Percentiles rank a stretch among this genome's conserved stretches.
phyloP scores from a whole-genome alignment of 768 basidiomycete species.

The Chalciporus sphaerocephalus region DNA sequence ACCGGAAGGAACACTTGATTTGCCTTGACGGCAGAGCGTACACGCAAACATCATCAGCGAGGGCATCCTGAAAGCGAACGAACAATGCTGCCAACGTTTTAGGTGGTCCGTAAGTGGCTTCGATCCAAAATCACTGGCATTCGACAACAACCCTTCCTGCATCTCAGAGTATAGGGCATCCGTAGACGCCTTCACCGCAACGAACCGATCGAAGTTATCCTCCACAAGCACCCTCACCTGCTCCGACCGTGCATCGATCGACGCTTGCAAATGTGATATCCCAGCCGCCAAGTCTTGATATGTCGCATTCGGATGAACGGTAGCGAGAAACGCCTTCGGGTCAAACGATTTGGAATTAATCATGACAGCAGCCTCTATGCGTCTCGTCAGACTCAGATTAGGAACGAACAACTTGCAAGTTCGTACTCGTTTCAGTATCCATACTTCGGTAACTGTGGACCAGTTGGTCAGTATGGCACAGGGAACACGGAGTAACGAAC shows the following conservation, averaged over 20 bases:
- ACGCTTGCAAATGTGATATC: conserved; percentile 64
- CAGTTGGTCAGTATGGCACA: conserved; percentile 1
- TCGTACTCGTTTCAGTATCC: conserved; percentile 71
- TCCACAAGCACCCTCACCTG: conserved; percentile 94
- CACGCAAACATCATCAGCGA: conserved; percentile 5
- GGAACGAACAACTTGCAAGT: conserved; percentile 11
- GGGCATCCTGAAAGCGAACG: not conserved
- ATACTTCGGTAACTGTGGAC: conserved; percentile 53
- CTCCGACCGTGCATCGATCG: conserved; percentile 87
- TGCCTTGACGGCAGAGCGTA: conserved; percentile 89
- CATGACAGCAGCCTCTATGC: conserved; percentile 70
- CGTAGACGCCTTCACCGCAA: conserved; percentile 94
- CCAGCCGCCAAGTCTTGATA: conserved; percentile 87
- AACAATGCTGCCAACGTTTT: conserved; percentile 54
- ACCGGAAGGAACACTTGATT: conserved; percentile 95
- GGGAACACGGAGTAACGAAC: conserved; percentile 15
- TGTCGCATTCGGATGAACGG: conserved; percentile 90
- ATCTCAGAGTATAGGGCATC: conserved; percentile 90
- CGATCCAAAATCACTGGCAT: conserved; percentile 76
- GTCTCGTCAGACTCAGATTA: conserved; percentile 7
- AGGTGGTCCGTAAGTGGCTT: conserved; percentile 77
- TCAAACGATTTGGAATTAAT: conserved; percentile 94
- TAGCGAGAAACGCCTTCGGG: conserved; percentile 88
- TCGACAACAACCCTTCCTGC: conserved; percentile 80
- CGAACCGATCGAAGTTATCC: conserved; percentile 97